Base-by-base conservation (phyloP, 768 basidiomycete genomes). In the Floccularia luteovirens region DNA sequence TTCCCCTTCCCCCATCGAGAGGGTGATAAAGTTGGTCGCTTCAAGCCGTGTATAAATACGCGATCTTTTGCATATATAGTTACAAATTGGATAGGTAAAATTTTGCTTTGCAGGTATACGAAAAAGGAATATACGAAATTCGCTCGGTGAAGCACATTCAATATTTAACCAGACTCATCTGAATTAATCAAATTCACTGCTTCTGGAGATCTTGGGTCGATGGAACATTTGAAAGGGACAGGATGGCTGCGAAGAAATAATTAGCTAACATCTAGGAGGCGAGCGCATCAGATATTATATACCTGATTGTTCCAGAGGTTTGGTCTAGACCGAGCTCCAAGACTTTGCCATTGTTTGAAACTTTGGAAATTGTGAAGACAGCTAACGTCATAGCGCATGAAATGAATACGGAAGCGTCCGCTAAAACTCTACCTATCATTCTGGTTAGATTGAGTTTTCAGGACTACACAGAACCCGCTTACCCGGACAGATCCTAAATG, bases 221-320 rank as follows among this genome's bases (percentile, higher is more conserved):
- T 62, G 3, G 58, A 48, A 20, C 70, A 70, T 43, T 57, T 49
- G 55, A 68, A 72, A 1, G 60, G 57, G 35, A 60, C 59, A 2
- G 67, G 66, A 41, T 69, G 69, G 36, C 69, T 71, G 12, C 10
- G 16, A 19, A 31, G n/a, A 8, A 28, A 36, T 6, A 24, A 19
- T n/a, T n/a, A 14, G 30, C n/a, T 7, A 2, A 2, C 0, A 13
- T n/a, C n/a, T n/a, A n/a, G n/a, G n/a, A n/a, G 20, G 11, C 16
- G 10, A 10, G 2, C 11, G 39, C 10, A 19, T 13, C 10, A 41
- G 31, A 41, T 13, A 14, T 17, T 14, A 33, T 21, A 36, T 25
- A 67, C 71, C 71, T 74, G 46, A 74, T 69, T 0, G 63, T 67
- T 8, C 72, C 72, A 7, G 63, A 58, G 11, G 63, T 63, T 5